Conservation (phyloP, 2,329 filamentous ascomycete species). For the Cercospora zeae-maydis region DNA sequence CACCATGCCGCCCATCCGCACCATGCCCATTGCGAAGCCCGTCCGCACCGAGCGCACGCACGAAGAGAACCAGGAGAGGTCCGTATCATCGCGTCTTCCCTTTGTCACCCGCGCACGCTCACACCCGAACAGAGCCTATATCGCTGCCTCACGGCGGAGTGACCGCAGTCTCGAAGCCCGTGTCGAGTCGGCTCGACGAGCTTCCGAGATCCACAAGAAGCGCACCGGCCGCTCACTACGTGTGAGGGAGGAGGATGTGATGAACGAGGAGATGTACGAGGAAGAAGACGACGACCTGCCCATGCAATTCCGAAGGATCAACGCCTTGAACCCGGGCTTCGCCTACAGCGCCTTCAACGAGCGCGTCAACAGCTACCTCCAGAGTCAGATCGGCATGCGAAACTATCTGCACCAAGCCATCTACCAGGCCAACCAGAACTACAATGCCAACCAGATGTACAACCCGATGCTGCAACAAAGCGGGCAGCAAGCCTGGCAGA, state of each 20-base stretch:
- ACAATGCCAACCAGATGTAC: slow-evolving; percentile 41
- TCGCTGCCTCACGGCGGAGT: slow-evolving; percentile 81
- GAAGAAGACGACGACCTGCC: slow-evolving; percentile 83
- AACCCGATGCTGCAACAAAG: slow-evolving; percentile 37
- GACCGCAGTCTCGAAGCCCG: slow-evolving; percentile 85
- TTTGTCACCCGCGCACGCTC: not conserved
- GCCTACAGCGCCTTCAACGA: slow-evolving; percentile 51
- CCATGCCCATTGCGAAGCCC: slow-evolving; percentile 41
- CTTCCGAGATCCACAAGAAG: slow-evolving; percentile 86
- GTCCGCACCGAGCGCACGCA: slow-evolving; percentile 70
- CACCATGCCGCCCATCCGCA: slow-evolving; percentile 35
- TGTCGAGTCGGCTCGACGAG: slow-evolving; percentile 79
- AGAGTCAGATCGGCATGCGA: slow-evolving; percentile 56
- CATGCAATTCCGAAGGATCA: slow-evolving; percentile 61
- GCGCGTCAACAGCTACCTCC: slow-evolving; percentile 57
- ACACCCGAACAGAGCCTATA: slow-evolving; percentile 65
- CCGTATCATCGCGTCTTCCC: slow-evolving; percentile 21
- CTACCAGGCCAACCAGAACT: slow-evolving; percentile 41
- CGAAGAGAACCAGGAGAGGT: slow-evolving; percentile 75
- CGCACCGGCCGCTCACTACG: slow-evolving; percentile 78
- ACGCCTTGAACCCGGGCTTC: slow-evolving; percentile 53
- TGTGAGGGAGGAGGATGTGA: slow-evolving; percentile 80
- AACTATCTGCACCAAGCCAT: slow-evolving; percentile 48
- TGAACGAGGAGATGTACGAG: slow-evolving; percentile 94
- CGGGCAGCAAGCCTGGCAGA: slow-evolving; percentile 30